A percentile compares a stretch with the other conserved stretches of the same genome.
Evolutionary conservation across 1,284 basidiomycete genomes (phyloP).

Genomic region (Fomes fomentarius): DNA sequence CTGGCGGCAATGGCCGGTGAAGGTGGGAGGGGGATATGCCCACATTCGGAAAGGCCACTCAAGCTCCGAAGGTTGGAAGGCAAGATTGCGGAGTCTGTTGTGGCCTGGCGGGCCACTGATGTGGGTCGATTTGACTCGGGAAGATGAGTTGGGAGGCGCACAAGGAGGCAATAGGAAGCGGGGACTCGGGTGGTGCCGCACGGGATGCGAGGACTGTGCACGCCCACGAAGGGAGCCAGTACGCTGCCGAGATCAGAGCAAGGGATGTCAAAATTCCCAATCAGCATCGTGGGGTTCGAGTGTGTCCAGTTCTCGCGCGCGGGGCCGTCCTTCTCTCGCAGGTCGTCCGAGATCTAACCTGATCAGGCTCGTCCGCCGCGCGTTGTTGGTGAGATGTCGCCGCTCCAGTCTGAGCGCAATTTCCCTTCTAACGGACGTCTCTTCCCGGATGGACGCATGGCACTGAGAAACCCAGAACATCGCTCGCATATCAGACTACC

Average conservation of each 20-base stretch:
- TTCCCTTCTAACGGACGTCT: slow-evolving; percentile 17
- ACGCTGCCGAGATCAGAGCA: slow-evolving; percentile 18
- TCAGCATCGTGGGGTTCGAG: slow-evolving; percentile 23
- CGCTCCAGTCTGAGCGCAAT: slow-evolving; percentile 10
- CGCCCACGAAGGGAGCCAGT: slow-evolving; percentile 4
- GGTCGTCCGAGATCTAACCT: slow-evolving; percentile 4
- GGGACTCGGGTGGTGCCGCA: slow-evolving; percentile 12
- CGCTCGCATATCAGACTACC: slow-evolving; percentile 17
- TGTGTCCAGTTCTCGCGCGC: slow-evolving; percentile 6
- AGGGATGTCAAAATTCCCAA: slow-evolving; percentile 21
- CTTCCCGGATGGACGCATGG: slow-evolving; percentile 20
- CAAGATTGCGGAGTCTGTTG: slow-evolving; percentile 9
- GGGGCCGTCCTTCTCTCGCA: slow-evolving; percentile 4
- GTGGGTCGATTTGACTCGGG: slow-evolving; percentile 8
- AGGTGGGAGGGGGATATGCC: not conserved
- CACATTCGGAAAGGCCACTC: slow-evolving; percentile 1
- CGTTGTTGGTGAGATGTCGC: slow-evolving; percentile 11
- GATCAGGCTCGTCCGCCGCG: slow-evolving; percentile 13
- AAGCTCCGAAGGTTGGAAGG: slow-evolving; percentile 5
- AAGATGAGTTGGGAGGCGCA: slow-evolving; percentile 11
- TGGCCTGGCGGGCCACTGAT: slow-evolving; percentile 4
- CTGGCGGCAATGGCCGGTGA: not conserved
- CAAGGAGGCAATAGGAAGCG: slow-evolving; percentile 25
- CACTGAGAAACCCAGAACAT: slow-evolving; percentile 22
- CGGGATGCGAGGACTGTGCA: too few species aligned